phyloP scores from a whole-genome alignment of 805 yeast species.

The Kuraishia ogatae region DNA sequence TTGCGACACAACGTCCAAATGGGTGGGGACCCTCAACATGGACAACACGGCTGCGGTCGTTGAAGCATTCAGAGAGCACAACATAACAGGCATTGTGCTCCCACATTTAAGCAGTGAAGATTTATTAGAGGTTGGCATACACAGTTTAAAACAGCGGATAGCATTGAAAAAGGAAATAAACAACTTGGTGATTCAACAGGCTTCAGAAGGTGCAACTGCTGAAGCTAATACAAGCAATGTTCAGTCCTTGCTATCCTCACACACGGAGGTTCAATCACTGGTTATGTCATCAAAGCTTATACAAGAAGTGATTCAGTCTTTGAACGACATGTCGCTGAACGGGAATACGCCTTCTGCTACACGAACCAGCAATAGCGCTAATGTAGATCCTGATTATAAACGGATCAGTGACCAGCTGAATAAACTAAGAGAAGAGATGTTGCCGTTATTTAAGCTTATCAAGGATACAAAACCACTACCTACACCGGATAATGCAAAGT shows the following conservation, averaged over 20 bases:
- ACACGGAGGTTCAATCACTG: conserved; percentile 3
- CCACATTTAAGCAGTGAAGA: conserved; percentile 64
- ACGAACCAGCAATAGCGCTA: neutral
- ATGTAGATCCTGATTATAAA: conserved; percentile 12
- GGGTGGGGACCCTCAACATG: neutral
- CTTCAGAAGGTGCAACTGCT: neutral
- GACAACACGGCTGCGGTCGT: neutral
- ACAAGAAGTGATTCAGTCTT: conserved; percentile 1
- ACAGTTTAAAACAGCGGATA: conserved; percentile 45
- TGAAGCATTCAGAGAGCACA: conserved; percentile 38
- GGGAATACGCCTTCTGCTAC: neutral
- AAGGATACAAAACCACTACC: conserved; percentile 67
- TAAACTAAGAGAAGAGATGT: conserved; percentile 52
- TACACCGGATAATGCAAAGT: conserved; percentile 39
- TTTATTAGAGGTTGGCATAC: conserved; percentile 63
- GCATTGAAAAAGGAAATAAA: conserved; percentile 51
- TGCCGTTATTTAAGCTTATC: conserved; percentile 51
- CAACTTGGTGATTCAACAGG: conserved; percentile 33
- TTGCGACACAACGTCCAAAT: neutral
- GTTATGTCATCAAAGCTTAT: conserved; percentile 2
- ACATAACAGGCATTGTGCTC: conserved; percentile 65
- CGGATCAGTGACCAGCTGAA: conserved; percentile 44
- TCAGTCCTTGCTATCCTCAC: conserved; percentile 1
- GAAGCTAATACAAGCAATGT: neutral
- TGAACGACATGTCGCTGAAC: neutral